Percentiles rank a stretch among this genome's conserved stretches.
These are phyloP conservation scores for Hyphodiscus hymeniophilus DNA, from an alignment of 495 filamentous ascomycete genomes.

Conservation along the genomic window DNA sequence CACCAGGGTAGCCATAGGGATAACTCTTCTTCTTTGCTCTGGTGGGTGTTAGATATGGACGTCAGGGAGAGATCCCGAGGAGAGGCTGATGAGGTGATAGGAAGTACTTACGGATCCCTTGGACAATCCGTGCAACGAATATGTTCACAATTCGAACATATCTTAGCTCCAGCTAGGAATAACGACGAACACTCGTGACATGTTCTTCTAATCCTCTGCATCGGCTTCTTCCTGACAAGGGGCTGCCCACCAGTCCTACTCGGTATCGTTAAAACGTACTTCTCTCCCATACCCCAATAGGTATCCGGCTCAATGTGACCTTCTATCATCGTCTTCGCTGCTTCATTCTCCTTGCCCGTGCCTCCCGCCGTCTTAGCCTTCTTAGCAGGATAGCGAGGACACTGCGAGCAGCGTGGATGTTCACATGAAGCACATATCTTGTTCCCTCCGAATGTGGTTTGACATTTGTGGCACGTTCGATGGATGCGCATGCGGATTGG, in stretches of 20 bases:
- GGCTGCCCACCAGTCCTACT: constrained; percentile 63
- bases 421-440: constrained; percentile 65
- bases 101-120: constrained; percentile 61
- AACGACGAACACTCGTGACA: constrained; percentile 68
- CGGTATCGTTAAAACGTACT: constrained; percentile 46
- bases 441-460: constrained; percentile 60
- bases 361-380: constrained; percentile 5
- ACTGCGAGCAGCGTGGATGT: constrained; percentile 71
- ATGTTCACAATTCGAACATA: constrained; percentile 67
- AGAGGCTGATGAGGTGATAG: constrained; percentile 1
- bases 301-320: constrained; percentile 16
- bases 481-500: constrained; percentile 88
- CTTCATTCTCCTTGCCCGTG: constrained; percentile 13
- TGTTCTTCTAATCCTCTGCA: constrained; percentile 62
- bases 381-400: constrained; percentile 47
- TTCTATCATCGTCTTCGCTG: constrained; percentile 4
- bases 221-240: constrained; percentile 53
- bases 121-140: constrained; percentile 74
- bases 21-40: constrained; percentile 67
- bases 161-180: constrained; percentile 50
- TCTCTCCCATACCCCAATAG: constrained; percentile 24
- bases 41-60: constrained; percentile 22
- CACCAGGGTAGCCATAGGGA: constrained; percentile 70
- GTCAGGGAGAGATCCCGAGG: neutral
- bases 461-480: constrained; percentile 71